These are phyloP conservation scores for Globisporangium sylvaticum DNA, from an alignment of 352 stramenopile genomes.

Conservation along the genomic window DNA sequence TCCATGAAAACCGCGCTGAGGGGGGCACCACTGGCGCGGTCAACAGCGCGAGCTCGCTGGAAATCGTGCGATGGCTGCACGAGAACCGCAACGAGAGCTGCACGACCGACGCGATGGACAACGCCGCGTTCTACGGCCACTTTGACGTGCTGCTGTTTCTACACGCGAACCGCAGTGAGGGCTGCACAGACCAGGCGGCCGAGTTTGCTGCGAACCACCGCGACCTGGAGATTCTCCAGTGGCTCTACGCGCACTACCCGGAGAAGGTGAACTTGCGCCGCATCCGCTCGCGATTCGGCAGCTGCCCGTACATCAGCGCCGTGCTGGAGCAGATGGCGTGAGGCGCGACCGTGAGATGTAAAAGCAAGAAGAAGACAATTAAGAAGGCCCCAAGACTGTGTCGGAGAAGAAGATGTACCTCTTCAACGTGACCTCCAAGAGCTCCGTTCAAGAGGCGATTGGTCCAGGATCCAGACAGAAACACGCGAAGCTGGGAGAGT, in stretches of 20 bases:
- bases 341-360: background rate
- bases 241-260: conserved; percentile 15
- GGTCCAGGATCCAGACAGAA: background rate
- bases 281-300: conserved; percentile 10
- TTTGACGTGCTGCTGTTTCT: conserved; percentile 25
- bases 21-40: conserved; percentile 17
- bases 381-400: background rate
- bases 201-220: conserved; percentile 20
- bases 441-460: background rate
- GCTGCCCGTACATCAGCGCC: conserved; percentile 1
- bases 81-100: conserved; percentile 17
- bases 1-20: conserved; percentile 18
- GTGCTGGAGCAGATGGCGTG: conserved; percentile 8
- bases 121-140: conserved; percentile 25
- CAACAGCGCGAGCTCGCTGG: conserved; percentile 18
- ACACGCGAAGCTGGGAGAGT: background rate
- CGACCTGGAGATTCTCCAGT: conserved; percentile 20
- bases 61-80: conserved; percentile 20
- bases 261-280: conserved; percentile 14
- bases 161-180: conserved; percentile 15
- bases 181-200: conserved; percentile 19
- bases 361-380: background rate
- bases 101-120: conserved; percentile 26
- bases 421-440: background rate
- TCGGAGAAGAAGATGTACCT: background rate